Percentiles rank a stretch among this genome's conserved stretches.
phyloP scores from a whole-genome alignment of 2,329 filamentous ascomycete species.

The Arthrocladium fulminans region DNA sequence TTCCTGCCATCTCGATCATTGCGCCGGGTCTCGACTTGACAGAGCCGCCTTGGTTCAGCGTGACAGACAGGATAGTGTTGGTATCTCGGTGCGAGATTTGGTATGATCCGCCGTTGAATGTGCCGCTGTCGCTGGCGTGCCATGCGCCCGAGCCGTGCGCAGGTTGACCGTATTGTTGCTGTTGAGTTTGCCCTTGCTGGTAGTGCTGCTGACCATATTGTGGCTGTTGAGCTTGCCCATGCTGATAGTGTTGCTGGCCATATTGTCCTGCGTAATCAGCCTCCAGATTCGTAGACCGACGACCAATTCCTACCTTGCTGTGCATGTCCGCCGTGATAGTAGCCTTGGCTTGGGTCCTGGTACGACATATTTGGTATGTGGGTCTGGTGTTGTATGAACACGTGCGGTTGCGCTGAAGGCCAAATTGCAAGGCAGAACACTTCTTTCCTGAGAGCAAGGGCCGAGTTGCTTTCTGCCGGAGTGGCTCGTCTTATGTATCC shows the following conservation, averaged over 20 bases:
- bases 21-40: slow-evolving; percentile 14
- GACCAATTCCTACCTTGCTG: background rate
- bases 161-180: background rate
- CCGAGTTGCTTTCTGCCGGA: no score
- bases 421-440: no score
- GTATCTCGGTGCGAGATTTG: slow-evolving; percentile 16
- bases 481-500: no score
- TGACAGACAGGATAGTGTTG: slow-evolving; percentile 14
- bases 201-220: background rate
- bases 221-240: background rate
- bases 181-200: background rate
- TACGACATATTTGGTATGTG: background rate
- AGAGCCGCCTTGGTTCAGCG: slow-evolving; percentile 9
- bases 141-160: slow-evolving; percentile 3
- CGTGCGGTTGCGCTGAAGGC: no score
- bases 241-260: background rate
- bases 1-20: slow-evolving; percentile 18
- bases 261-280: background rate
- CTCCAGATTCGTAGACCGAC: background rate
- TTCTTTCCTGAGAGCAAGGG: no score
- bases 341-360: background rate
- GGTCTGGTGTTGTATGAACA: no score
- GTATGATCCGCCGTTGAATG: slow-evolving; percentile 10
- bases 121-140: slow-evolving; percentile 7
- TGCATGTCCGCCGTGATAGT: background rate